Evolutionary conservation across 2,329 filamentous ascomycete genomes (phyloP).

Genomic region (Diaporthe destruens): DNA sequence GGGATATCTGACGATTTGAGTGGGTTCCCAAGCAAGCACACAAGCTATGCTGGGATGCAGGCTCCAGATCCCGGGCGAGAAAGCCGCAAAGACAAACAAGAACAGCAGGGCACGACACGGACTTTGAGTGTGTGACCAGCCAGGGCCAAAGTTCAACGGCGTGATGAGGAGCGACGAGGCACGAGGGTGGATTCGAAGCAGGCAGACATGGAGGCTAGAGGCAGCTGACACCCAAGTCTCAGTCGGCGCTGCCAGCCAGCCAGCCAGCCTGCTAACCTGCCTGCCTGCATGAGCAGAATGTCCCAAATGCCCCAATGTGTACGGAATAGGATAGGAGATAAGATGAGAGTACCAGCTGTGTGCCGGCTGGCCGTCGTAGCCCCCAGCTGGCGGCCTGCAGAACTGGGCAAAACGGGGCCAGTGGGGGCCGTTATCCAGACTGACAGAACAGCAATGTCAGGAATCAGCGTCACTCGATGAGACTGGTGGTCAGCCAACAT

Average conservation of each 20-base stretch:
- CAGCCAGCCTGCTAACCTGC: no score
- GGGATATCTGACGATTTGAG: not conserved
- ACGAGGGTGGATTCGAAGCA: constrained; percentile 35
- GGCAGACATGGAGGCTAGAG: constrained; percentile 37
- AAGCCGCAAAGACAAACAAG: constrained; percentile 3
- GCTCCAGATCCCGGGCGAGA: not conserved
- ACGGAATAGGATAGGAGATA: not conserved
- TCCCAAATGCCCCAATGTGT: no score
- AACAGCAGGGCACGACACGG: constrained; percentile 13
- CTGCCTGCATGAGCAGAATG: not conserved
- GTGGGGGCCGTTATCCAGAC: constrained; percentile 16
- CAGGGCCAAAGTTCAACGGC: constrained; percentile 31
- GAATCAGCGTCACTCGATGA: constrained; percentile 6
- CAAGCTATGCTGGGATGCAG: constrained; percentile 4
- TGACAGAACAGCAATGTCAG: not conserved
- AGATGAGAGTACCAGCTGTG: not conserved
- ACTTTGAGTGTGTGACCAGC: constrained; percentile 27
- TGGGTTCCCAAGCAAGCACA: not conserved
- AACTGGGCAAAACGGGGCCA: not conserved
- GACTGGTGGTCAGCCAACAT: constrained; percentile 25
- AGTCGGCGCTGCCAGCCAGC: not conserved
- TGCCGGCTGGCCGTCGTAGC: not conserved
- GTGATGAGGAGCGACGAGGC: constrained; percentile 23
- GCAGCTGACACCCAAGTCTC: constrained; percentile 32
- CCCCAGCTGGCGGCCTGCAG: constrained; percentile 11